phyloP scores from a whole-genome alignment of 2,329 filamentous ascomycete genomes.

The Fusarium piperis region DNA sequence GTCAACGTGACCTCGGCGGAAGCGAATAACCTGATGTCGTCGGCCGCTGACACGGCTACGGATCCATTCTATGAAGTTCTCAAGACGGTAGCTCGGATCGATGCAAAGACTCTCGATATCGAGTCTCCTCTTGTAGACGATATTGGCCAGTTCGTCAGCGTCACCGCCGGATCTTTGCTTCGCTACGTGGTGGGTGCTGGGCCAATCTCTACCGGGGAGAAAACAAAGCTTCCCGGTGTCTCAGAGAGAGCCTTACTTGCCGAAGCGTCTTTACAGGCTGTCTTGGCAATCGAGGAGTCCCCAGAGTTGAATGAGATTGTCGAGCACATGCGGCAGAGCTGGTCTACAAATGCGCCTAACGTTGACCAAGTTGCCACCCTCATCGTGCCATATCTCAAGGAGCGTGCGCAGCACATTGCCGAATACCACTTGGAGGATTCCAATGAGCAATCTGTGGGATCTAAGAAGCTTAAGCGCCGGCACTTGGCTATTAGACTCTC shows the following conservation, averaged over 20 bases:
- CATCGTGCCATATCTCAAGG: slow-evolving; percentile 16
- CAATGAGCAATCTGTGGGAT: background rate
- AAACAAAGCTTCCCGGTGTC: slow-evolving; percentile 6
- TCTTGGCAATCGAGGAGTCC: slow-evolving; percentile 23
- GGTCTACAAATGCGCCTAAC: slow-evolving; percentile 13
- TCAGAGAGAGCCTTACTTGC: slow-evolving; percentile 18
- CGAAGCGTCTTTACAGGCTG: slow-evolving; percentile 19
- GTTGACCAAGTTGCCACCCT: slow-evolving; percentile 8
- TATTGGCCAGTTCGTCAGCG: slow-evolving; percentile 7
- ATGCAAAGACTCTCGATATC: slow-evolving; percentile 3
- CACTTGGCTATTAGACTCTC: slow-evolving; percentile 6
- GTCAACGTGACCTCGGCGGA: background rate
- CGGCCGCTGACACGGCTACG: background rate
- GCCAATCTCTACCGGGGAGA: background rate
- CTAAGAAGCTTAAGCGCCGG: background rate
- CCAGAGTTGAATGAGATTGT: slow-evolving; percentile 26
- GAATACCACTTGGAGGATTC: background rate
- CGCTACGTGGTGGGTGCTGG: slow-evolving; percentile 5
- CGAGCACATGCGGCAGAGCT: slow-evolving; percentile 22
- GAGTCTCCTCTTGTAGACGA: slow-evolving; percentile 1
- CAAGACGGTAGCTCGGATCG: background rate
- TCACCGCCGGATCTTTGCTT: slow-evolving; percentile 8
- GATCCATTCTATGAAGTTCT: slow-evolving; percentile 12
- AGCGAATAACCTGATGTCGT: background rate
- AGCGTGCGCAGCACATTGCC: slow-evolving; percentile 3